Percentiles rank a stretch among this genome's conserved stretches.
Conservation (phyloP, 371 early-diverging fungal genomes). For the Lichtheimia corymbifera region DNA sequence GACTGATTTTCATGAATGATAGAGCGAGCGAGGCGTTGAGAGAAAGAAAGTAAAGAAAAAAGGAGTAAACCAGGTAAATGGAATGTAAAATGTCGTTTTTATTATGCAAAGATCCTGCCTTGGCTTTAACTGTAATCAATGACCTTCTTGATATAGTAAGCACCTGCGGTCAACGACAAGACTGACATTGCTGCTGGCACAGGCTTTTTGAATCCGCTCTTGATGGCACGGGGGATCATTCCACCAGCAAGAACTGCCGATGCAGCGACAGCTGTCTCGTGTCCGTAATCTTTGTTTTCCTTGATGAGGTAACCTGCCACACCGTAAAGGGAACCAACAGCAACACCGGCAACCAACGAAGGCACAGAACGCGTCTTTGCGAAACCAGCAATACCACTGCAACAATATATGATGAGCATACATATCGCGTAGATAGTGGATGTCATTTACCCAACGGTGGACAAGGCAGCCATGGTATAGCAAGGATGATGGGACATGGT, state of each 20-base stretch:
- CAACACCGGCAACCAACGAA: conserved; percentile 66
- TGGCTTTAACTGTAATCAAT: conserved; percentile 35
- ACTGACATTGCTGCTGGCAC: conserved; percentile 44
- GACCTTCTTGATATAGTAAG: conserved; percentile 53
- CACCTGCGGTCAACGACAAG: conserved; percentile 40
- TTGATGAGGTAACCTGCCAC: conserved; percentile 62
- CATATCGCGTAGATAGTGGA: background rate
- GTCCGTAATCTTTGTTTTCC: conserved; percentile 67
- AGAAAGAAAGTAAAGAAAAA: conserved; percentile 1
- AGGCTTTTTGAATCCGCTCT: conserved; percentile 40
- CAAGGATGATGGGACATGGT: conserved; percentile 46
- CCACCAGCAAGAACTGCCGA: conserved; percentile 57
- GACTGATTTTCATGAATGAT: conserved; percentile 1
- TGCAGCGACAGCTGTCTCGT: conserved; percentile 63
- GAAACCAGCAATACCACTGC: conserved; percentile 65
- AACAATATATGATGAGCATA: conserved; percentile 13
- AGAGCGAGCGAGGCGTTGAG: background rate
- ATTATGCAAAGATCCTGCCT: conserved; percentile 1
- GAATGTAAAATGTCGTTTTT: background rate
- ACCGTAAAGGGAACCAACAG: conserved; percentile 62
- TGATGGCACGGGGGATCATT: conserved; percentile 63
- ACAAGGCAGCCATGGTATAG: conserved; percentile 46
- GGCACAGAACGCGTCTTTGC: conserved; percentile 57
- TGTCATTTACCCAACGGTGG: conserved; percentile 27
- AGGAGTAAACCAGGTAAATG: conserved; percentile 2